A percentile compares a stretch with the other conserved stretches of the same genome.
phyloP scores from a whole-genome alignment of 257 asterid species.

The Solanum pennellii region DNA sequence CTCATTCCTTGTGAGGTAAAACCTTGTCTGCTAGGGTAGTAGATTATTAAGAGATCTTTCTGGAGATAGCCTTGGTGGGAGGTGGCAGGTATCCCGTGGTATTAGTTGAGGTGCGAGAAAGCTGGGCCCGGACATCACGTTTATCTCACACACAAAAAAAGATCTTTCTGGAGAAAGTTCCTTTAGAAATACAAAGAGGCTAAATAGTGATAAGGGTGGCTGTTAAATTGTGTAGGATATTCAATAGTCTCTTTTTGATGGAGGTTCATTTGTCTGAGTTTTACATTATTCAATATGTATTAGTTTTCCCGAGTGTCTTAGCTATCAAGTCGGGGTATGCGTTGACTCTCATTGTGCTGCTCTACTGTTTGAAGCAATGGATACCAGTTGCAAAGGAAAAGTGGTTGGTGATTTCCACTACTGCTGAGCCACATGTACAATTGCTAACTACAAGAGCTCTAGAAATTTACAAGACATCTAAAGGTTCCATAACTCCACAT shows the following conservation, averaged over 20 bases:
- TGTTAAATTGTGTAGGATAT: neutral
- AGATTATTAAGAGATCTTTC: neutral
- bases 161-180: neutral
- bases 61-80: neutral
- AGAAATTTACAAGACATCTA: slow-evolving; percentile 60
- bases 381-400: slow-evolving; percentile 63
- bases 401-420: slow-evolving; percentile 57
- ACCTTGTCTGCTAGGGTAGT: neutral
- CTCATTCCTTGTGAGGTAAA: neutral
- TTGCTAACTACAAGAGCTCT: slow-evolving; percentile 41
- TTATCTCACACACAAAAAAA: neutral
- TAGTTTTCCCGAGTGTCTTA: neutral
- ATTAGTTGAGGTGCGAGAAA: neutral
- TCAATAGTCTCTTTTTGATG: neutral
- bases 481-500: slow-evolving; percentile 53
- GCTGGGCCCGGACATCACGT: neutral
- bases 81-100: neutral
- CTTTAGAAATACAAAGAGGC: neutral
- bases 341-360: neutral
- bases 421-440: slow-evolving; percentile 64
- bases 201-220: neutral
- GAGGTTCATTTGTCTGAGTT: neutral
- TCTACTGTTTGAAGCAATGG: slow-evolving; percentile 47
- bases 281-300: neutral
- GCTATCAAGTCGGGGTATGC: neutral